Percentiles rank a stretch among this genome's conserved stretches.
These are phyloP conservation scores for Deinandra increscens DNA, from an alignment of 129 eudicot genomes.

Conservation along the genomic window DNA sequence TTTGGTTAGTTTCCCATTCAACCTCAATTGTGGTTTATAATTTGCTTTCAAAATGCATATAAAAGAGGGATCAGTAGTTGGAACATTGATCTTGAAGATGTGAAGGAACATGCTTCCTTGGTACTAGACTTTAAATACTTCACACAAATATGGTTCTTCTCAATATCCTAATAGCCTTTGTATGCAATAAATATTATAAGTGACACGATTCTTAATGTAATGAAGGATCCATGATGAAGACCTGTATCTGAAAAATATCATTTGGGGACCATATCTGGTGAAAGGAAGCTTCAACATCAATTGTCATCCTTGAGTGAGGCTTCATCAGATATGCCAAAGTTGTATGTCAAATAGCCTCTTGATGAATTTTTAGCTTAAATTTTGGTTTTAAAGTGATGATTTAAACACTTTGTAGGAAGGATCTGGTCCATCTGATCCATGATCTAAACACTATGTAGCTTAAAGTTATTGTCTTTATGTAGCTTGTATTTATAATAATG, in stretches of 20 bases:
- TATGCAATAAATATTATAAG: constrained; percentile 3
- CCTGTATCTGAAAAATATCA: no score
- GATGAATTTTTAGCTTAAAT: not conserved
- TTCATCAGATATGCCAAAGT: constrained; percentile 63
- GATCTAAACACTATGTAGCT: no score
- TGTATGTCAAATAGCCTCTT: constrained; percentile 37
- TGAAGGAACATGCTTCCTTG: constrained; percentile 98
- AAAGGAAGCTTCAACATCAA: constrained; percentile 54
- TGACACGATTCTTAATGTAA: constrained; percentile 29
- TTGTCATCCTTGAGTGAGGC: constrained; percentile 51
- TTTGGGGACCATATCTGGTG: no score
- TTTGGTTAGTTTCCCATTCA: not conserved
- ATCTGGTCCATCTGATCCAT: constrained; percentile 34
- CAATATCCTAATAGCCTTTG: not conserved
- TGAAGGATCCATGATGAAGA: constrained; percentile 83
- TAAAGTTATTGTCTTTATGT: constrained; percentile 14
- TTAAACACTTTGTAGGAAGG: constrained; percentile 32
- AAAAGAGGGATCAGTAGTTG: constrained; percentile 98
- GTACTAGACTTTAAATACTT: constrained; percentile 37
- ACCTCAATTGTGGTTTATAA: constrained; percentile 14
- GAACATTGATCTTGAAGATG: constrained; percentile 93
- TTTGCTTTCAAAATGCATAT: constrained; percentile 74
- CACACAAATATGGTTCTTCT: constrained; percentile 6
- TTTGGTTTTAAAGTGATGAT: constrained; percentile 9
- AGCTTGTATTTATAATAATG: not conserved